Evolutionary conservation across 805 yeast genomes (phyloP).

Genomic region (Wickerhamiella bombiphila): DNA sequence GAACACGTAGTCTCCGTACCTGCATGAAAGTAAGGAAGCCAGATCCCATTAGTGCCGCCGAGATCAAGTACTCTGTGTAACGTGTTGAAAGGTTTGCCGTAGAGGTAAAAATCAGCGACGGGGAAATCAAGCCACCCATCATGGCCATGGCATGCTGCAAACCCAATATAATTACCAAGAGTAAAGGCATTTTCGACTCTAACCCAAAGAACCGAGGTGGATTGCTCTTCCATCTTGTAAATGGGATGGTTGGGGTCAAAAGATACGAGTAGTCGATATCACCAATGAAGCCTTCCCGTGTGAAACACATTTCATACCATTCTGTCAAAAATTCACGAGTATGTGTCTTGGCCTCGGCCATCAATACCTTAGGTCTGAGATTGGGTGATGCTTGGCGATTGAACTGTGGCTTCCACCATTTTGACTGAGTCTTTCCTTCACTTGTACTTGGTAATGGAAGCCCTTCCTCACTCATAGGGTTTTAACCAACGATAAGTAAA

Average conservation of each 20-base stretch:
- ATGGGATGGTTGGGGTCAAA: constrained; percentile 72
- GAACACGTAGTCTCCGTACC: constrained; percentile 67
- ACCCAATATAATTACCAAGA: constrained; percentile 64
- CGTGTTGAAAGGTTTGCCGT: constrained; percentile 43
- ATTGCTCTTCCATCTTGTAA: constrained; percentile 38
- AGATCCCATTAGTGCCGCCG: constrained; percentile 56
- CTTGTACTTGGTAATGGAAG: too few species aligned
- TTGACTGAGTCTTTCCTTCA: too few species aligned
- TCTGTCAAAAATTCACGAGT: neutral
- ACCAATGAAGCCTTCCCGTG: constrained; percentile 72
- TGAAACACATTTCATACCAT: constrained; percentile 31
- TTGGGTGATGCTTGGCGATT: too few species aligned
- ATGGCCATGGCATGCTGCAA: constrained; percentile 79
- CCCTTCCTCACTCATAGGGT: too few species aligned
- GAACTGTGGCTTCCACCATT: too few species aligned
- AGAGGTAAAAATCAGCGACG: constrained; percentile 59
- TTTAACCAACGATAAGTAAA: too few species aligned
- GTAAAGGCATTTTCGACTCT: constrained; percentile 65
- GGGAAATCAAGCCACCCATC: constrained; percentile 83
- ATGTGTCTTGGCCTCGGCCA: neutral
- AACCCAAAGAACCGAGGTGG: constrained; percentile 62
- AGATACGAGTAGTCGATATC: constrained; percentile 70
- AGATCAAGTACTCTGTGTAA: constrained; percentile 47
- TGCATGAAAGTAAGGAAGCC: constrained; percentile 60
- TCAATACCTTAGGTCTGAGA: too few species aligned